Base-by-base conservation (phyloP, 176 grass and related monocot species). In the Oryza officinalis region DNA sequence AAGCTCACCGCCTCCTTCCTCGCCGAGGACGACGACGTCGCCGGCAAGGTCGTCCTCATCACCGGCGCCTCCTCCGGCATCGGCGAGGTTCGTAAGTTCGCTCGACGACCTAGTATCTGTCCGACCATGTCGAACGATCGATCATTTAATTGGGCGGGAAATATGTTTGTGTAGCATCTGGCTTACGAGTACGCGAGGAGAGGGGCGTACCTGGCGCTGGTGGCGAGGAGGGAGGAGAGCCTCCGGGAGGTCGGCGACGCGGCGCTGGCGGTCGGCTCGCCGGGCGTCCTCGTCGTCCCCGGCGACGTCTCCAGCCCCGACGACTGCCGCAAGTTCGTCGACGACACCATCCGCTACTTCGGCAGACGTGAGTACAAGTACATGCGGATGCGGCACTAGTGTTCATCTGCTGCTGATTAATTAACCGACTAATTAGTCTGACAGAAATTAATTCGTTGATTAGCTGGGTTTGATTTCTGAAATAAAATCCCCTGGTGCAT, bases 51-150 rank as follows among this genome's bases (percentile, higher is more conserved):
- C n/a, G 82, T 92, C 10, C 84, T 94, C 84, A 84, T 97, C 66
- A 89, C 91, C 65, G 91, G 85, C 54, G 91, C 94, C 68, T 88
- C 94, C 76, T 97, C 94, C 33, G 94, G 94, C 81, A 97, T 97
- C 76, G 91, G 87, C 89, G 89, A 97, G 91, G 91, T 89, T 32
- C 32, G 32, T 30, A 30, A 30, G 28, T 4, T 32, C 32, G 32
- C 32, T 32, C 32, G 32, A 32, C 32, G 3, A 32, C 37, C 37
- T 38, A 38, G 37, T 38, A 5, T 37, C 6, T 5, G 8, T 38
- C 37, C 7, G 37, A 38, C 35, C 37, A 38, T 38, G 37, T 38
- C 37, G 37, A 38, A 30, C n/a, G n/a, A n/a, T n/a, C 30, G 30
- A 30, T 30, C 30, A 30, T 30, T 30, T 2, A 30, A 30, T 30